phyloP scores from a whole-genome alignment of 306 rosid species.

The Mimosa bimucronata region DNA sequence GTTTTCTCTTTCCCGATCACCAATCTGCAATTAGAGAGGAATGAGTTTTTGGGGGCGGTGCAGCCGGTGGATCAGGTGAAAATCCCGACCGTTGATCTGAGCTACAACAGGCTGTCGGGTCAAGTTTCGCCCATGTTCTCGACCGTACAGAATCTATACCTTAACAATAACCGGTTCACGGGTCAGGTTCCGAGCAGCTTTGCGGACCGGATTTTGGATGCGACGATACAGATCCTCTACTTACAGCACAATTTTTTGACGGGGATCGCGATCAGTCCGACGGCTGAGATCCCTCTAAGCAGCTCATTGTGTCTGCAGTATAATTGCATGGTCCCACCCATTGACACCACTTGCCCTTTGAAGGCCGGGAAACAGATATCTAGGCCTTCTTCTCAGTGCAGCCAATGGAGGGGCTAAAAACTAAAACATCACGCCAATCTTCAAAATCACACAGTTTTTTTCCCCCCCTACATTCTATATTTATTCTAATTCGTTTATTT shows the following conservation, averaged over 20 bases:
- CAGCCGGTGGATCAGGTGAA: conserved; percentile 65
- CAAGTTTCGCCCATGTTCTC: conserved; percentile 72
- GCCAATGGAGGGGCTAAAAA: conserved; percentile 68
- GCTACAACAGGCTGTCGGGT: conserved; percentile 77
- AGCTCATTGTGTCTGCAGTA: conserved; percentile 91
- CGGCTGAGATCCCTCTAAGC: conserved; percentile 94
- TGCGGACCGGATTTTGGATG: conserved; percentile 69
- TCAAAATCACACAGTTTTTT: conserved; percentile 14
- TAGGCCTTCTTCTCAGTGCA: conserved; percentile 81
- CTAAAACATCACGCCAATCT: background rate
- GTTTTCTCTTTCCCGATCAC: conserved; percentile 75
- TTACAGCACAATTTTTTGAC: conserved; percentile 91
- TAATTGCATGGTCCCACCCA: conserved; percentile 96
- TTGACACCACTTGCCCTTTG: conserved; percentile 83
- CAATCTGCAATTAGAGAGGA: conserved; percentile 74
- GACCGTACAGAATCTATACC: conserved; percentile 79
- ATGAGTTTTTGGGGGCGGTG: conserved; percentile 66
- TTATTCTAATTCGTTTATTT: conserved; percentile 43
- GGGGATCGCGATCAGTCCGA: conserved; percentile 88
- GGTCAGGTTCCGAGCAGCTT: conserved; percentile 82
- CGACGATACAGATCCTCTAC: conserved; percentile 74
- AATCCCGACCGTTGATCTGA: conserved; percentile 83
- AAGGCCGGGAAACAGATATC: conserved; percentile 77
- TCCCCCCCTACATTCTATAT: background rate
- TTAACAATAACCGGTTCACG: conserved; percentile 84